phyloP scores from a whole-genome alignment of 352 stramenopile species.

The Aphanomyces astaci region DNA sequence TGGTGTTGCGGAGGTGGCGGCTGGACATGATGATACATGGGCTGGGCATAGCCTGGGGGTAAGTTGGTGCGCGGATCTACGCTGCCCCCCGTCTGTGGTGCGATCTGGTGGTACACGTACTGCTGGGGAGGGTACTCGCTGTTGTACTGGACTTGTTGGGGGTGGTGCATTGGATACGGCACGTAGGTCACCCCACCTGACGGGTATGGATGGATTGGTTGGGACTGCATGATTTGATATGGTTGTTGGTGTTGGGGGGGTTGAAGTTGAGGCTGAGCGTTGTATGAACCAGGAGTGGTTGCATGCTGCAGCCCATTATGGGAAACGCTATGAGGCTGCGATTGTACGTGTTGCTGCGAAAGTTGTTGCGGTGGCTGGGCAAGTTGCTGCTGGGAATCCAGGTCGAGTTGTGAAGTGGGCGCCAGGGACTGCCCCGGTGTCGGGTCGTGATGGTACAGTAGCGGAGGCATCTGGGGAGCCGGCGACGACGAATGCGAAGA shows the following conservation, averaged over 20 bases:
- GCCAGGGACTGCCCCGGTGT: not conserved
- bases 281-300: not conserved
- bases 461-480: not conserved
- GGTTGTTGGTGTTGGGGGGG: not conserved
- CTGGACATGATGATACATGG: not conserved
- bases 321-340: not conserved
- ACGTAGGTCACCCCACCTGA: conserved; percentile 2
- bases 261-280: not conserved
- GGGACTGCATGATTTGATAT: conserved; percentile 4
- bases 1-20: not conserved
- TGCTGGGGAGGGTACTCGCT: not conserved
- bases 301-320: not conserved
- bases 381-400: not conserved
- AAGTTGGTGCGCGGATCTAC: not conserved
- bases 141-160: not conserved
- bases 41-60: not conserved
- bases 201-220: not conserved
- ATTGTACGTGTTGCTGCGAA: not conserved
- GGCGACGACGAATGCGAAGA: not conserved
- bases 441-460: not conserved
- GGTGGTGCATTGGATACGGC: not conserved
- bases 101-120: not conserved
- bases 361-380: not conserved
- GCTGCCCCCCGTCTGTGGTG: not conserved
- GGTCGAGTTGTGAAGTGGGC: not conserved